Conservation (phyloP, 2,329 filamentous ascomycete genomes). For the Fusarium dimerum region DNA sequence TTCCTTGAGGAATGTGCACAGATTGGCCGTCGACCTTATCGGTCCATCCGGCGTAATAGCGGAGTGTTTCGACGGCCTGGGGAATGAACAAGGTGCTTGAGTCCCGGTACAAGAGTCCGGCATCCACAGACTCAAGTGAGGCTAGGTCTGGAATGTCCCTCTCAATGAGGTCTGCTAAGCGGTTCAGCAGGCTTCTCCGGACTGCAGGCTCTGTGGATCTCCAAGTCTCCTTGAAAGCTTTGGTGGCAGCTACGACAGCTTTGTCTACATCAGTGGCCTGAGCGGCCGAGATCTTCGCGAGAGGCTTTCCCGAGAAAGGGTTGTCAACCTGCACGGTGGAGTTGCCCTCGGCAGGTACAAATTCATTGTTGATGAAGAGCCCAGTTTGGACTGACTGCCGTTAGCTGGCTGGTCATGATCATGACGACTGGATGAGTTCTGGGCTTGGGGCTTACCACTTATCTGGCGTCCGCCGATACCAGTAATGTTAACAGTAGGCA, state of each 20-base stretch:
- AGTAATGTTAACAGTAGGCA: too few relatives aligned
- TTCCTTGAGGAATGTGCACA: slow-evolving; percentile 1
- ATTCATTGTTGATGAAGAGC: slow-evolving; percentile 7
- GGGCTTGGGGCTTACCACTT: too few relatives aligned
- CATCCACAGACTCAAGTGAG: slow-evolving; percentile 65
- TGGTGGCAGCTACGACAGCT: background rate
- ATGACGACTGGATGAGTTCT: too few relatives aligned
- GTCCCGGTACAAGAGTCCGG: slow-evolving; percentile 41
- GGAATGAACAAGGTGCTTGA: slow-evolving; percentile 14
- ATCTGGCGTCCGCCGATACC: too few relatives aligned
- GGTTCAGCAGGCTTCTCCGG: slow-evolving; percentile 52
- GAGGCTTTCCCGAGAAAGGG: background rate
- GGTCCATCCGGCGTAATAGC: slow-evolving; percentile 10
- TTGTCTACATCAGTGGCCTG: slow-evolving; percentile 1
- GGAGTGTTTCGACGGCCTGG: slow-evolving; percentile 15
- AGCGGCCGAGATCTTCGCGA: slow-evolving; percentile 2
- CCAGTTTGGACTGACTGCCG: too few relatives aligned
- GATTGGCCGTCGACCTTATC: slow-evolving; percentile 9
- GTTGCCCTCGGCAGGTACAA: background rate
- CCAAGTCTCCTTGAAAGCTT: slow-evolving; percentile 3
- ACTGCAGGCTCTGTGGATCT: background rate
- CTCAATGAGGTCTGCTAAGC: slow-evolving; percentile 64
- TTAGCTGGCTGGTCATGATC: too few relatives aligned
- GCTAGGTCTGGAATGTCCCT: slow-evolving; percentile 46
- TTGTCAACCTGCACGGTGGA: slow-evolving; percentile 1